Evolutionary conservation across 306 rosid genomes (phyloP), one percentile per base, ranked within the genome.

Genomic region (Arachis stenosperma): DNA sequence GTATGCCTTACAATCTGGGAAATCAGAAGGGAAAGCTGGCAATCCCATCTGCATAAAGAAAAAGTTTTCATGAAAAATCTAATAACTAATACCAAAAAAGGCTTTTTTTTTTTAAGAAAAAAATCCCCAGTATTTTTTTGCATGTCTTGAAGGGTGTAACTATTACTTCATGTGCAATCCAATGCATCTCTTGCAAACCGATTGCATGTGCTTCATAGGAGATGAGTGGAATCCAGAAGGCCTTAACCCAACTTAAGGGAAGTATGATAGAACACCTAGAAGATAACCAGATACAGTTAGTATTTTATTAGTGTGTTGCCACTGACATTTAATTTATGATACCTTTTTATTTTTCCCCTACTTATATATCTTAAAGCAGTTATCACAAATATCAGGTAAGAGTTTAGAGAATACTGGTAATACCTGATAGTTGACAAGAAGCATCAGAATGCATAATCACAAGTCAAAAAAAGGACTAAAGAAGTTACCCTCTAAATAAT

Each of bases 131-230:
- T 22, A 22, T 22, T 22, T 22, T 22, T 22, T 22, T 22, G 27
- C 27, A 22, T 22, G 27, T 22, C 27, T 22, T 22, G 27, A 22
- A 22, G 27, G 27, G 27, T 22, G 27, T 22, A 22, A 22, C 27
- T 22, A 22, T 87, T 84, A 90, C 97, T 15, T 87, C 96, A 82
- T 84, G 79, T 42, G 96, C 83, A 75, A 90, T 71, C 98, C 93
- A 89, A 47, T 82, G 93, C 81, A 84, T 93, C 87, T 90, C 98
- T 73, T 88, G 88, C 87, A 93, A 84, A 69, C 97, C 97, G 41
- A 93, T 83, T 64, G 85, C 98, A 78, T 65, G 88, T 56, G 91
- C 97, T 64, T 97, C 97, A 65, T 75, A 85, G 56, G 87, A 77
- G 81, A 87, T 60, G 22, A 93, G 87, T 62, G 90, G 86, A 78